phyloP scores from a whole-genome alignment of 345 rosid genomes.

The Ricinus communis region DNA sequence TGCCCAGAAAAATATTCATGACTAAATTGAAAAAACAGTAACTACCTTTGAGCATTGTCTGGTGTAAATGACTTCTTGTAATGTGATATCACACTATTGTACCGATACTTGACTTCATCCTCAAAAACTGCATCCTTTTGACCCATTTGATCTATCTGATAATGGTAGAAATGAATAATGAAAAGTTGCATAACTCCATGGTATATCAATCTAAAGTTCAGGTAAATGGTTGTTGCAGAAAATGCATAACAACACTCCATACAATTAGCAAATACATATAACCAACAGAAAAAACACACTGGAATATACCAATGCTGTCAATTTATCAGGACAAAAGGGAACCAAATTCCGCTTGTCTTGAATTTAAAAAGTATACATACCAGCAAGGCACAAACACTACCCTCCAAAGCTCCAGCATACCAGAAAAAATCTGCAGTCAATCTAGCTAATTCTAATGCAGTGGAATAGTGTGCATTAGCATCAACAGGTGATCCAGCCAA shows the following conservation, averaged over 20 bases:
- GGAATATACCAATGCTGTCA: not conserved
- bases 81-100: conserved; percentile 72
- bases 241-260: too few relatives aligned
- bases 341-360: not conserved
- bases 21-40: not conserved
- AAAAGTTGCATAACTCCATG: not conserved
- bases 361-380: conserved; percentile 36
- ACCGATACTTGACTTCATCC: conserved; percentile 83
- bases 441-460: conserved; percentile 88
- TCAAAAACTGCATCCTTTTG: conserved; percentile 69
- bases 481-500: conserved; percentile 99
- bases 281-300: not conserved
- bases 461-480: conserved; percentile 95
- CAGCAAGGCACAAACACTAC: conserved; percentile 91
- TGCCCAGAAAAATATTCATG: not conserved
- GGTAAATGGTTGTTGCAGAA: not conserved
- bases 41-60: conserved; percentile 87
- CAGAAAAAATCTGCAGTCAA: conserved; percentile 89
- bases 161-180: conserved; percentile 26
- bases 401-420: conserved; percentile 98
- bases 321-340: not conserved
- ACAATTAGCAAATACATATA: not conserved
- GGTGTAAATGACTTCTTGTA: conserved; percentile 93
- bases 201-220: not conserved
- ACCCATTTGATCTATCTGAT: conserved; percentile 79